Conservation (phyloP, 2,329 filamentous ascomycete species). For the Neofusicoccum cordaticola region DNA sequence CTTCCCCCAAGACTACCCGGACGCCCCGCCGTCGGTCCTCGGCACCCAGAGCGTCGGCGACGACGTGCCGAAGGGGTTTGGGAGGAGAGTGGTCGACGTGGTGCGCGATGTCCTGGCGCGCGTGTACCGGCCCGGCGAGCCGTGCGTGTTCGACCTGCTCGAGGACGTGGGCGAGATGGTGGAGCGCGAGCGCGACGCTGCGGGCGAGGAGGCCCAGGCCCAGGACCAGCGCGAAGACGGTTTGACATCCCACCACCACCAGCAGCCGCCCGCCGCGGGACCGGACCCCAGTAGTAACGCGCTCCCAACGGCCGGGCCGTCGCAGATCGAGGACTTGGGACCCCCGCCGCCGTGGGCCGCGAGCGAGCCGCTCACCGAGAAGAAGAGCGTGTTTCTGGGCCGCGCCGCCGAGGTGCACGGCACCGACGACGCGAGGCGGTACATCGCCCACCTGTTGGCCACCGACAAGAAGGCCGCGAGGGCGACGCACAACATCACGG, state of each 20-base stretch:
- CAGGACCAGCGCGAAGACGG: constrained; percentile 8
- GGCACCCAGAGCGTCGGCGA: constrained; percentile 76
- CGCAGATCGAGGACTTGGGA: constrained; percentile 35
- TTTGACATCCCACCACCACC: constrained; percentile 24
- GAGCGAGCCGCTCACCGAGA: constrained; percentile 72
- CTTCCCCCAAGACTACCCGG: constrained; percentile 74
- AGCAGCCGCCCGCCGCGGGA: constrained; percentile 8
- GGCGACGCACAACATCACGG: constrained; percentile 93
- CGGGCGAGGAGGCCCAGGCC: constrained; percentile 20
- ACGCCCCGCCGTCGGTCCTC: constrained; percentile 67
- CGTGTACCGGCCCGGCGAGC: constrained; percentile 70
- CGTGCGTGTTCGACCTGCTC: constrained; percentile 89
- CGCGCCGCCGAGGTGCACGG: constrained; percentile 69
- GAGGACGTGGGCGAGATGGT: constrained; percentile 55
- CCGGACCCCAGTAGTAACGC: constrained; percentile 28
- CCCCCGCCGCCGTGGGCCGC: constrained; percentile 64
- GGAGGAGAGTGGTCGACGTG: constrained; percentile 65
- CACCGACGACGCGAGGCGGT: constrained; percentile 67
- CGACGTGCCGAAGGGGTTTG: constrained; percentile 66
- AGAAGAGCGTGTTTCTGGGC: constrained; percentile 85
- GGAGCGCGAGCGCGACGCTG: constrained; percentile 48
- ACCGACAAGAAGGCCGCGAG: constrained; percentile 80
- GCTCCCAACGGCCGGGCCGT: constrained; percentile 17
- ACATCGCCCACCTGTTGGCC: constrained; percentile 71
- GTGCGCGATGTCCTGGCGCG: constrained; percentile 64